Evolutionary conservation across 306 rosid species (phyloP).

Genomic region (Corylus avellana): DNA sequence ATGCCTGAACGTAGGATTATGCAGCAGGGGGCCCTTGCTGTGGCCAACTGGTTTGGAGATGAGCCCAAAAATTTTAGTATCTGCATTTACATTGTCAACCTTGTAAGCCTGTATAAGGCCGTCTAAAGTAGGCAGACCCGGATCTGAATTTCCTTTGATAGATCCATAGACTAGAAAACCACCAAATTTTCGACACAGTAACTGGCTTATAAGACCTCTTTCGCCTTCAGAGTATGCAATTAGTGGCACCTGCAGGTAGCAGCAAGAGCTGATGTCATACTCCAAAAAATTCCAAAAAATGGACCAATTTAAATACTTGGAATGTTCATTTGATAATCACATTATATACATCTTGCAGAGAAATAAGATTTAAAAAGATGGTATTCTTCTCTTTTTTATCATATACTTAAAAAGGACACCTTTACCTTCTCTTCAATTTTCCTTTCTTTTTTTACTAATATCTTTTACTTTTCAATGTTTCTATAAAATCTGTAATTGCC

Average conservation of each 20-base stretch:
- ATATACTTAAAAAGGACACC: not conserved
- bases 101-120: conserved; percentile 37
- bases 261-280: conserved; percentile 4
- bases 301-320: not conserved
- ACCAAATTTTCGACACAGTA: conserved; percentile 47
- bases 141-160: conserved; percentile 38
- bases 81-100: conserved; percentile 29
- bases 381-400: not conserved
- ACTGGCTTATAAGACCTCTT: conserved; percentile 52
- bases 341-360: not conserved
- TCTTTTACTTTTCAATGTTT: not conserved
- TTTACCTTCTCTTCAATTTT: not conserved
- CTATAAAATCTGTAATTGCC: not conserved
- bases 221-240: conserved; percentile 51
- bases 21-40: conserved; percentile 55
- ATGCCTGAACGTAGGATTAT: conserved; percentile 47
- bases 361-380: not conserved
- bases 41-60: conserved; percentile 58
- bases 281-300: not conserved
- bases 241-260: conserved; percentile 37
- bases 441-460: not conserved
- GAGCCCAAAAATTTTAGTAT: conserved; percentile 51
- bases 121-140: conserved; percentile 38
- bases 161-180: conserved; percentile 45
- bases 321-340: not conserved